phyloP scores from a whole-genome alignment of 805 yeast species.

The Scheffersomyces coipomensis region DNA sequence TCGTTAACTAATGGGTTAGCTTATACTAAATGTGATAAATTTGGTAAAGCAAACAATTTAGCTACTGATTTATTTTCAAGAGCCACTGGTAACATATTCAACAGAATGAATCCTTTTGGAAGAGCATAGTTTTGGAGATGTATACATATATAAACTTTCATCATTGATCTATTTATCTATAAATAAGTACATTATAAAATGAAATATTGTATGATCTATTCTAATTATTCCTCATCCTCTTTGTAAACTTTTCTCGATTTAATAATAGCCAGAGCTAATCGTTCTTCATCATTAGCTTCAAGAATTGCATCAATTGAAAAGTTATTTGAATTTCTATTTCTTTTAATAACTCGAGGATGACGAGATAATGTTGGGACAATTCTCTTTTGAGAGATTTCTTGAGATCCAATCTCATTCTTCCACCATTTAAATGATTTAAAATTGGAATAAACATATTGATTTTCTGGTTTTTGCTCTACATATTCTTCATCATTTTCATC shows the following conservation, averaged over 20 bases:
- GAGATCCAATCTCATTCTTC: background rate
- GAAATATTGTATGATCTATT: too few species aligned
- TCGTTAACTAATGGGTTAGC: constrained; percentile 86
- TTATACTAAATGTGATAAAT: constrained; percentile 88
- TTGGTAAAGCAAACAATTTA: constrained; percentile 75
- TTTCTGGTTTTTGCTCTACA: background rate
- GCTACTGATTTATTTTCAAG: constrained; percentile 58
- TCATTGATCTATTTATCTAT: background rate
- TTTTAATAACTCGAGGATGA: background rate
- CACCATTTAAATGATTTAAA: background rate
- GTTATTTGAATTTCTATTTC: background rate
- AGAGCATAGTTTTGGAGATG: background rate
- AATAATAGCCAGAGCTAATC: constrained; percentile 6
- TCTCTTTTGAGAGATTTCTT: background rate
- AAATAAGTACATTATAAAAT: constrained; percentile 5
- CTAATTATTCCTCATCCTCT: constrained; percentile 2
- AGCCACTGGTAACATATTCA: constrained; percentile 46
- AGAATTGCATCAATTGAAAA: background rate
- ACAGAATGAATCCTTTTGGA: constrained; percentile 45
- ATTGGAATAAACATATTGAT: background rate
- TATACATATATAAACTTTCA: background rate
- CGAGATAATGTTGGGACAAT: background rate
- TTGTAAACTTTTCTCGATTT: constrained; percentile 10
- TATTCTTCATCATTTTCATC: background rate
- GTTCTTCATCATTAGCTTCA: background rate